Conservation (phyloP, 179 eudicot genomes). For the Sideroxylon spinosum region DNA sequence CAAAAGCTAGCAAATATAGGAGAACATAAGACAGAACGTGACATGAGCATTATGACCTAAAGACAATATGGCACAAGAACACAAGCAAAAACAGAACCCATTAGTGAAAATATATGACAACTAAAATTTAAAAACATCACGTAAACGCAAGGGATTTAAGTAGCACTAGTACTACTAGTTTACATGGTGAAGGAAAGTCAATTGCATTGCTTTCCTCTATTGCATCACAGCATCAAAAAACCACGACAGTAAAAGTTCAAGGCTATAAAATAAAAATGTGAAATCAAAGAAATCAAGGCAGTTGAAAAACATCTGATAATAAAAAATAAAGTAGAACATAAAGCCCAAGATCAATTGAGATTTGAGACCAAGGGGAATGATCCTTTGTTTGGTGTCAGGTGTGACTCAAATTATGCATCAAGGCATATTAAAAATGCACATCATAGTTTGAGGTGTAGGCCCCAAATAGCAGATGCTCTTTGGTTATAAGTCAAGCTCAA, state of each 20-base stretch:
- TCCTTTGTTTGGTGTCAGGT: neutral
- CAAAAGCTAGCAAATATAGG: neutral
- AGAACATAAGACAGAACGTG: neutral
- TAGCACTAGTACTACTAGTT: slow-evolving; percentile 2
- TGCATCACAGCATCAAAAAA: neutral
- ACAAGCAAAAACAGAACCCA: neutral
- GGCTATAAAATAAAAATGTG: neutral
- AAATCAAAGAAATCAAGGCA: neutral
- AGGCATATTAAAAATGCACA: slow-evolving; percentile 10
- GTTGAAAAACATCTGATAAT: neutral
- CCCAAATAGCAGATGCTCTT: neutral
- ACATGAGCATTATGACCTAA: neutral
- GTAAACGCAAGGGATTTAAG: neutral
- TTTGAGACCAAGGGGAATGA: neutral
- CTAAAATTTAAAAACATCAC: neutral
- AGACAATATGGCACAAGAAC: neutral
- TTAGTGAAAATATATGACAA: neutral
- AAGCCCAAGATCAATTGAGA: neutral
- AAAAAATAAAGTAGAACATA: slow-evolving; percentile 1
- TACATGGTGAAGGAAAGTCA: neutral
- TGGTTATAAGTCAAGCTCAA: neutral
- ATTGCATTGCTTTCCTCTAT: neutral
- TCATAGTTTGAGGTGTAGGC: neutral
- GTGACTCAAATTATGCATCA: slow-evolving; percentile 3
- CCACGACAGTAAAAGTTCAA: neutral